phyloP scores from a whole-genome alignment of 371 early-diverging fungal species.

The Lichtheimia ornata region DNA sequence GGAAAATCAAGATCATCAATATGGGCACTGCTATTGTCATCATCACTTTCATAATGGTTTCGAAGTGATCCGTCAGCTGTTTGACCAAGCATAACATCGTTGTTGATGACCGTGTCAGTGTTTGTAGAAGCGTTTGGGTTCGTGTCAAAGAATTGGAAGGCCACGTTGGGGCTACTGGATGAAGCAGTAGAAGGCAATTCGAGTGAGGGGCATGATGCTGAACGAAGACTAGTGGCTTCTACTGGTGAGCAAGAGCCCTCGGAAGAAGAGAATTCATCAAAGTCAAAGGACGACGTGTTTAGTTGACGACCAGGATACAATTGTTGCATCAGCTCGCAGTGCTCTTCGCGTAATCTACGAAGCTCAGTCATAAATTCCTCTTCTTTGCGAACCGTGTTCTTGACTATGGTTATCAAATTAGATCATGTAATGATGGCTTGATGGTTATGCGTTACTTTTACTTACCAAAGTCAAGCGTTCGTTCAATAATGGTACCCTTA shows the following conservation, averaged over 20 bases:
- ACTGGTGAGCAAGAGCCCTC: slow-evolving; percentile 10
- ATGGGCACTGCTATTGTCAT: slow-evolving; percentile 15
- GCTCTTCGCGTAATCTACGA: slow-evolving; percentile 32
- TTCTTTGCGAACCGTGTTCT: slow-evolving; percentile 37
- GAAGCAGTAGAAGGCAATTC: neutral
- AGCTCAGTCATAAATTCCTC: slow-evolving; percentile 34
- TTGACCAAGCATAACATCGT: neutral
- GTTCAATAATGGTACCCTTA: slow-evolving; percentile 73
- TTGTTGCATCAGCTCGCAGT: slow-evolving; percentile 29
- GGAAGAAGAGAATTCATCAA: slow-evolving; percentile 4
- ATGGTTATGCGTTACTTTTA: neutral
- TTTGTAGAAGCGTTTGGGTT: neutral
- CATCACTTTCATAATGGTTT: slow-evolving; percentile 10
- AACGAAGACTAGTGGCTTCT: slow-evolving; percentile 7
- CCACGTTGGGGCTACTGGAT: neutral
- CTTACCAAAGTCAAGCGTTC: slow-evolving; percentile 59
- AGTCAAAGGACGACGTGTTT: slow-evolving; percentile 3
- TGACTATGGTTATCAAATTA: slow-evolving; percentile 16
- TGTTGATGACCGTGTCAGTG: slow-evolving; percentile 1
- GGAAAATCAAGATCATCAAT: slow-evolving; percentile 10
- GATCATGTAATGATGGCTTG: neutral
- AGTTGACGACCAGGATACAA: slow-evolving; percentile 2
- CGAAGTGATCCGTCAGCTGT: neutral
- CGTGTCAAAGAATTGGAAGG: neutral
- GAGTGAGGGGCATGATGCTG: slow-evolving; percentile 15